A percentile compares a stretch with the other conserved stretches of the same genome.
These are phyloP conservation scores for Thoreauomyces humboldtii DNA, from an alignment of 192 early-diverging fungal species.

Conservation along the genomic window DNA sequence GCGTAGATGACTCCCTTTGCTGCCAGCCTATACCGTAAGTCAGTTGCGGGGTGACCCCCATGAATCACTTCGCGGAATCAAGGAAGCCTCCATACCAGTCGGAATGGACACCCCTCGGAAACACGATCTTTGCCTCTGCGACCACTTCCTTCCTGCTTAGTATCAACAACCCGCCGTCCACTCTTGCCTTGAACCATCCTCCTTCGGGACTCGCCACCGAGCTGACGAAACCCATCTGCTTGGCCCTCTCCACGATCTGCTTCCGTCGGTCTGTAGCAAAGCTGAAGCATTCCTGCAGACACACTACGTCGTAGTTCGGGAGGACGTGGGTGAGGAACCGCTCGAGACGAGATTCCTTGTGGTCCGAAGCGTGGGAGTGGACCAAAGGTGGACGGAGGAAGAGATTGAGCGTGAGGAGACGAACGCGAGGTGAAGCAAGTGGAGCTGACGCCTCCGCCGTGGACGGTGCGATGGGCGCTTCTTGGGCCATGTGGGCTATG, in stretches of 20 bases:
- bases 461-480: too few species aligned
- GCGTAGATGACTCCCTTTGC: constrained; percentile 79
- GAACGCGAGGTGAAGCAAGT: too few species aligned
- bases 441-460: too few species aligned
- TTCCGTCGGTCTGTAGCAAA: constrained; percentile 63
- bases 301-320: constrained; percentile 72
- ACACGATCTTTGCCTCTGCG: constrained; percentile 54
- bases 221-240: constrained; percentile 65
- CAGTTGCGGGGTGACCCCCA: background rate
- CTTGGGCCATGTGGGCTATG: too few species aligned
- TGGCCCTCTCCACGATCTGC: constrained; percentile 57
- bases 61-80: background rate
- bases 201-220: constrained; percentile 60
- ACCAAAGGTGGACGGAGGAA: constrained; percentile 29
- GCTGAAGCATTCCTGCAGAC: constrained; percentile 80
- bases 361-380: constrained; percentile 50
- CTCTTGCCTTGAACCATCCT: constrained; percentile 55
- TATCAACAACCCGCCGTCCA: constrained; percentile 80
- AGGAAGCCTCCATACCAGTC: constrained; percentile 57
- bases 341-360: constrained; percentile 74
- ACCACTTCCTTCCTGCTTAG: constrained; percentile 71
- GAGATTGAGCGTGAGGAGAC: constrained; percentile 18
- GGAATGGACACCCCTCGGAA: constrained; percentile 61
- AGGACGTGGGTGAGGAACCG: constrained; percentile 77
- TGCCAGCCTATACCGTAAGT: constrained; percentile 37